Conservation (phyloP, 768 basidiomycete species). For the Phanerochaete sordida region DNA sequence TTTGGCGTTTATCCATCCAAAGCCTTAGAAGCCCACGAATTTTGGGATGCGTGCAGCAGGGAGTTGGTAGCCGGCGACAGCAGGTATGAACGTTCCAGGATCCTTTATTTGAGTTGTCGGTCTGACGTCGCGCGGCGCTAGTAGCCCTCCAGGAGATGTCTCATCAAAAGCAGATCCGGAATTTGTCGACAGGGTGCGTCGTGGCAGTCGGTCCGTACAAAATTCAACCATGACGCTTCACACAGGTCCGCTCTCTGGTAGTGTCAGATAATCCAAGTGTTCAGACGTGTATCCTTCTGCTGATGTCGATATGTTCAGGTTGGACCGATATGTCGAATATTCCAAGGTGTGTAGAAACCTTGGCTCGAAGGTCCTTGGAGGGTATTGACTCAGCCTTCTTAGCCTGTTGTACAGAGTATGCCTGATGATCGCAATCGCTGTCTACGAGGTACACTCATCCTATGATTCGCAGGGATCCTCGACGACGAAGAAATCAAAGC, state of each 20-base stretch:
- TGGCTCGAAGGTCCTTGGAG: no score
- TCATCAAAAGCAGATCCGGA: no score
- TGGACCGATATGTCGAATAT: constrained; percentile 1
- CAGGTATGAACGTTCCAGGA: no score
- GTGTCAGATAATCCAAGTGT: background rate
- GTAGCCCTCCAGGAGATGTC: no score
- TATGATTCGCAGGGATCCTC: constrained; percentile 37
- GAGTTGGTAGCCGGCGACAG: background rate
- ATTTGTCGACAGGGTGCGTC: no score
- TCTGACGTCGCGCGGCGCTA: no score
- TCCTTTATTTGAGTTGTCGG: background rate
- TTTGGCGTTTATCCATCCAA: background rate
- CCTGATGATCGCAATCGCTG: no score
- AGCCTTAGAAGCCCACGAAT: background rate
- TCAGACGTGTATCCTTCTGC: background rate
- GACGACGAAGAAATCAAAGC: constrained; percentile 39
- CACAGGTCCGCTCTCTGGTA: background rate
- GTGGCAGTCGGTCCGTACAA: no score
- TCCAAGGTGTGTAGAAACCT: background rate
- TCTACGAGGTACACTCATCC: background rate
- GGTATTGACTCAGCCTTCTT: no score
- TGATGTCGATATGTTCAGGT: background rate
- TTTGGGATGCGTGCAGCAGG: background rate
- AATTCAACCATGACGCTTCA: background rate
- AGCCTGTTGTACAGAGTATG: no score